Evolutionary conservation across 495 filamentous ascomycete species (phyloP).

Genomic region (Penicillium lividum): DNA sequence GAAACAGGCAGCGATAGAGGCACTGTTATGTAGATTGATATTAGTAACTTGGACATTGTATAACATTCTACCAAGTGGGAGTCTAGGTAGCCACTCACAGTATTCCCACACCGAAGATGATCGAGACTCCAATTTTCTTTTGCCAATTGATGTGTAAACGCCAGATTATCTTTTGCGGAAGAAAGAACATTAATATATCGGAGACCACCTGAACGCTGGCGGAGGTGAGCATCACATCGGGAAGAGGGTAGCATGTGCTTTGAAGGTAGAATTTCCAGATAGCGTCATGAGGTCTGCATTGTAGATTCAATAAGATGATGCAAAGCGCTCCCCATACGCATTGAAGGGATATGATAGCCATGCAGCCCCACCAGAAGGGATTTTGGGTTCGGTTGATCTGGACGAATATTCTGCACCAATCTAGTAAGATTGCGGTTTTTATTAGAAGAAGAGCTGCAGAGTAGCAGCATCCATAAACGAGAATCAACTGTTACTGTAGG

Average conservation of each 20-base stretch:
- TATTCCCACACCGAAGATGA: conserved; percentile 44
- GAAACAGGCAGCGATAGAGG: conserved; percentile 18
- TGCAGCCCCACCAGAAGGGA: conserved; percentile 25
- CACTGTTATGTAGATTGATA: neutral
- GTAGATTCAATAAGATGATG: conserved; percentile 22
- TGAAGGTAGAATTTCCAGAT: conserved; percentile 25
- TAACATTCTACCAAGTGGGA: neutral
- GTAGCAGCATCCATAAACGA: conserved; percentile 27
- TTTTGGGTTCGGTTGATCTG: conserved; percentile 15
- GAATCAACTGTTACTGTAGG: conserved; percentile 10
- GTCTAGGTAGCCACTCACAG: conserved; percentile 28
- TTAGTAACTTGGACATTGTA: neutral
- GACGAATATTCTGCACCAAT: conserved; percentile 27
- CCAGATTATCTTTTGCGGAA: conserved; percentile 43
- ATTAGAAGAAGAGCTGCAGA: conserved; percentile 21
- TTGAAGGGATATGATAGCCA: conserved; percentile 19
- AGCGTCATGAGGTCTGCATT: conserved; percentile 21
- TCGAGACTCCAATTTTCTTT: conserved; percentile 44
- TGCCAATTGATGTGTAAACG: conserved; percentile 33
- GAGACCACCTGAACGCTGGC: conserved; percentile 40
- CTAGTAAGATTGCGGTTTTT: conserved; percentile 25
- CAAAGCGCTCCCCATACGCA: conserved; percentile 19
- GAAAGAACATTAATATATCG: conserved; percentile 38
- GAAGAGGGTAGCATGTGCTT: conserved; percentile 25
- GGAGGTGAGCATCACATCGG: conserved; percentile 28